phyloP scores from a whole-genome alignment of 352 stramenopile species.

The Phytophthora sojae region DNA sequence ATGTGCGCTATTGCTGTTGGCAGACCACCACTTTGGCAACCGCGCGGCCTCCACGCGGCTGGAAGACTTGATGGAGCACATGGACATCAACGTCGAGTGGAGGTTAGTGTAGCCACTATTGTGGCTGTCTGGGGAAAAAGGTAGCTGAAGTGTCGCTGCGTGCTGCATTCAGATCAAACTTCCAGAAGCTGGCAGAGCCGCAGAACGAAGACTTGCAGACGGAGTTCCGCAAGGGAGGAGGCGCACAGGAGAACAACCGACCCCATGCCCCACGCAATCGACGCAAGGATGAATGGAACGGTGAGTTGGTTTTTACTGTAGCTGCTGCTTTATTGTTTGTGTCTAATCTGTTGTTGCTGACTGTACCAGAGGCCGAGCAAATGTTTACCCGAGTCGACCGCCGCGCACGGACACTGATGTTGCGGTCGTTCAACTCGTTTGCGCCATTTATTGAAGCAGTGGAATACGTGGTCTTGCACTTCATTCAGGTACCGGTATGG shows the following conservation, averaged over 20 bases:
- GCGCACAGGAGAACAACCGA: constrained; percentile 38
- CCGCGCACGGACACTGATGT: constrained; percentile 69
- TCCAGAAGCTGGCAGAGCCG: constrained; percentile 81
- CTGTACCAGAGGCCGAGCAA: constrained; percentile 65
- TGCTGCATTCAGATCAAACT: constrained; percentile 68
- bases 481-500: constrained; percentile 67
- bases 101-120: constrained; percentile 41
- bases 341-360: constrained; percentile 1
- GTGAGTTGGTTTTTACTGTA: constrained; percentile 32
- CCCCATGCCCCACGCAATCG: constrained; percentile 50
- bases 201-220: constrained; percentile 79
- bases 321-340: not conserved
- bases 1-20: not conserved
- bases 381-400: constrained; percentile 85
- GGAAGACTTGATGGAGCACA: constrained; percentile 90
- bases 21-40: constrained; percentile 89
- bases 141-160: not conserved
- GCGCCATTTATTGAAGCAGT: constrained; percentile 80
- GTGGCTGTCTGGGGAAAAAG: not conserved
- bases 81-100: constrained; percentile 89
- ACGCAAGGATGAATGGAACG: constrained; percentile 78
- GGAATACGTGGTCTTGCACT: constrained; percentile 83
- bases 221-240: constrained; percentile 74
- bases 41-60: constrained; percentile 69
- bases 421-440: constrained; percentile 75